A percentile compares a stretch with the other conserved stretches of the same genome.
phyloP scores from a whole-genome alignment of 768 basidiomycete species.

The Panus rudis region DNA sequence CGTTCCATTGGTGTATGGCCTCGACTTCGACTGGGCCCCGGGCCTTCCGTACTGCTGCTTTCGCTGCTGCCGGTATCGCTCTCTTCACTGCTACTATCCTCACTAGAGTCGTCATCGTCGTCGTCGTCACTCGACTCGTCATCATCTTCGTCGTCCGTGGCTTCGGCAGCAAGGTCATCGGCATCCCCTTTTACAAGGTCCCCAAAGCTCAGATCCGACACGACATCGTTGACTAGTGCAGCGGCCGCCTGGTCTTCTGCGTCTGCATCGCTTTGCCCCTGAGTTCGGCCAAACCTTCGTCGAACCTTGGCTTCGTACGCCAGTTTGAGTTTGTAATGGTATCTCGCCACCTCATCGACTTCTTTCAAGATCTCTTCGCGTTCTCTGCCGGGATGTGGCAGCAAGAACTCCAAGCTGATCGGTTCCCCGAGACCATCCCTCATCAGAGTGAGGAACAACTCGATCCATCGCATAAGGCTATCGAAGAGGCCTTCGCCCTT shows the following conservation, averaged over 20 bases:
- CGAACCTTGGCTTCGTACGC: slow-evolving; percentile 88
- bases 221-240: slow-evolving; percentile 72
- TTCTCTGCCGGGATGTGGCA: slow-evolving; percentile 77
- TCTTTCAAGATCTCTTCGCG: slow-evolving; percentile 75
- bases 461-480: slow-evolving; percentile 93
- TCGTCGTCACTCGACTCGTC: slow-evolving; percentile 27
- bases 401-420: slow-evolving; percentile 81
- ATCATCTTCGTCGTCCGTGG: slow-evolving; percentile 37
- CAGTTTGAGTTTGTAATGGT: slow-evolving; percentile 93
- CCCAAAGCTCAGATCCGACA: slow-evolving; percentile 76
- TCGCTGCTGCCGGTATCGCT: slow-evolving; percentile 15
- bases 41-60: slow-evolving; percentile 13
- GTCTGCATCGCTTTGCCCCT: slow-evolving; percentile 43
- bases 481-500: slow-evolving; percentile 94
- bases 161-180: slow-evolving; percentile 72
- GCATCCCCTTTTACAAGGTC: slow-evolving; percentile 74
- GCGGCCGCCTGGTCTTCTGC: slow-evolving; percentile 81
- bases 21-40: neutral
- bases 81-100: slow-evolving; percentile 30
- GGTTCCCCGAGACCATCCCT: slow-evolving; percentile 76
- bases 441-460: slow-evolving; percentile 84
- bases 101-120: slow-evolving; percentile 29
- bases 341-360: slow-evolving; percentile 81
- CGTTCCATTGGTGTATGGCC: slow-evolving; percentile 6
- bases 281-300: slow-evolving; percentile 68